Evolutionary conservation across 2,329 filamentous ascomycete genomes (phyloP).

Genomic region (Aureobasidium sp.): DNA sequence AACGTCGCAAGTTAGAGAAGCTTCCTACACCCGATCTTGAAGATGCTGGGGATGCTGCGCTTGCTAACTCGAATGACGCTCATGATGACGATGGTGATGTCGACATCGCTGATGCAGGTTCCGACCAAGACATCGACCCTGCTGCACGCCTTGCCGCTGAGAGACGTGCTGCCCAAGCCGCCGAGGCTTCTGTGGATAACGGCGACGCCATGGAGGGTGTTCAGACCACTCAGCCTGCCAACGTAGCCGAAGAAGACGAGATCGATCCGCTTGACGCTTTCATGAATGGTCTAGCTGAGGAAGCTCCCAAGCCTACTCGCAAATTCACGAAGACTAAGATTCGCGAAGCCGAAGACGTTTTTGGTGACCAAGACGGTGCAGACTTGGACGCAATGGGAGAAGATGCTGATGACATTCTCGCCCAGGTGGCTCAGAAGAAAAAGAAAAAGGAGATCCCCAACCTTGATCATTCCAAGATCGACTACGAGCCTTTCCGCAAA

Average conservation of each 20-base stretch:
- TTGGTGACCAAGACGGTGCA: slow-evolving; percentile 74
- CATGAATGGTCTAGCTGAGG: slow-evolving; percentile 61
- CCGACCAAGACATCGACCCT: slow-evolving; percentile 80
- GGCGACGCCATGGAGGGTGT: slow-evolving; percentile 29
- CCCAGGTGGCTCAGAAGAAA: slow-evolving; percentile 56
- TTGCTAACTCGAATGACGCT: slow-evolving; percentile 42
- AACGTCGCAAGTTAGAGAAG: slow-evolving; percentile 82
- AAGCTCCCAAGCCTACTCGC: slow-evolving; percentile 37
- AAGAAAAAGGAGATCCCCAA: slow-evolving; percentile 95
- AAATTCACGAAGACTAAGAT: slow-evolving; percentile 34
- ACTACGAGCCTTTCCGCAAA: slow-evolving; percentile 81
- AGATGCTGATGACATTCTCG: slow-evolving; percentile 57
- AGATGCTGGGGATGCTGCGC: slow-evolving; percentile 40
- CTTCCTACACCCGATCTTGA: slow-evolving; percentile 68
- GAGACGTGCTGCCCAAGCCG: slow-evolving; percentile 55
- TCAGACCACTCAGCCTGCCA: neutral
- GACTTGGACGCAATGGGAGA: slow-evolving; percentile 57
- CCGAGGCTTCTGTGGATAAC: slow-evolving; percentile 38
- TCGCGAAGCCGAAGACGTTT: slow-evolving; percentile 75
- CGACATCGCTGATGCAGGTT: slow-evolving; percentile 69
- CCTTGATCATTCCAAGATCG: slow-evolving; percentile 78
- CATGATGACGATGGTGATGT: slow-evolving; percentile 56
- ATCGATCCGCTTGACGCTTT: slow-evolving; percentile 94
- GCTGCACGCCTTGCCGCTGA: slow-evolving; percentile 75
- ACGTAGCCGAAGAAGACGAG: slow-evolving; percentile 56